Base-by-base conservation (phyloP, 768 basidiomycete genomes). In the Rhizopogon vulgaris region DNA sequence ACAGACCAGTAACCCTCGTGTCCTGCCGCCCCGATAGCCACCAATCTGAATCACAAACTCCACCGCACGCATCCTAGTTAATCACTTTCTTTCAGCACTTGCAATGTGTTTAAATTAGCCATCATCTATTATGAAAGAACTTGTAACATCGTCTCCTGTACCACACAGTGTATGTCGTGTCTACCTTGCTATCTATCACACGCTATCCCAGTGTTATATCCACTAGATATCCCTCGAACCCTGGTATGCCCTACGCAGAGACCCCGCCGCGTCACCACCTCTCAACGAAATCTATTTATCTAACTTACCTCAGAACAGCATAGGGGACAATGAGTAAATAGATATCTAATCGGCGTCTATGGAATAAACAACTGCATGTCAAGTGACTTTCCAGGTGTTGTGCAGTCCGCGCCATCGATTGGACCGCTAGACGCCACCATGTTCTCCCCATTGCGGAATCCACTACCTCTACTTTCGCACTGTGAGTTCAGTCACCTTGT, bases 351-450 rank as follows among this genome's bases (percentile, higher is more conserved):
- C 3, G 18, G 12, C 7, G 18, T 32, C 18, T 32, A 15, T 14
- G 0, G 18, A 15, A 22, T 17, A 15, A 30, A 12, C 30, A 22
- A 34, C 8, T 5, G 28, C 2, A 15, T 6, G 9, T 69, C 62
- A 74, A 41, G 63, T 61, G 43, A 62, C 46, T 48, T 79, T 77
- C 77, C 80, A 88, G 46, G 78, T 77, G 62, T 92, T 91, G 68
- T 90, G 82, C 59, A 92, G 68, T 36, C 88, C 22, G 78, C 74
- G 12, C 83, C 82, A 59, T 82, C 87, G 58, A 75, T 62, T 3
- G 75, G 77, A 15, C 73, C 73, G 52, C 69, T 74, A 18, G 73
- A 65, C 12, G 65, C 64, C 24, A 66, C 59, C 46, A 57, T 51
- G 14, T 56, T 56, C 54, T 61, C 61, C 49, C 53, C 57, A 28